Evolutionary conservation across 2,329 filamentous ascomycete genomes (phyloP), one percentile per base, ranked within the genome.

Genomic region (Nigrograna mackinnonii): DNA sequence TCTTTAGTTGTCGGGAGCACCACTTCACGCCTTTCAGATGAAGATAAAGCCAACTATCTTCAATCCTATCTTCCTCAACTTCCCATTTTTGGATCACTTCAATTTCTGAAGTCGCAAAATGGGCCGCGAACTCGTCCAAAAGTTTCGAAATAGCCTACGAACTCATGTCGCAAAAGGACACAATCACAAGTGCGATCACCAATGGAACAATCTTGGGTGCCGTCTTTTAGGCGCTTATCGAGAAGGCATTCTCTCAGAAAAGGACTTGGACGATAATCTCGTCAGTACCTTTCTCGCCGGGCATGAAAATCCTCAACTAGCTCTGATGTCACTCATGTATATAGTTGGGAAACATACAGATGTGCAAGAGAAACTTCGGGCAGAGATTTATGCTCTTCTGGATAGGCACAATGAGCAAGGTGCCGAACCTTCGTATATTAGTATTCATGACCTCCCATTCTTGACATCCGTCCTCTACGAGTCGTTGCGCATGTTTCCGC

Each of bases 401-500:
- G 43, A 49, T 18, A 35, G 31, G 3, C 26, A 51, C 14, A 46
- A 50, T n/a, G 46, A 54, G 22, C 49, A 35, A 14, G 45, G 52
- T 24, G 50, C 50, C 28, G 48, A 58, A 24, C 54, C 56, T 5
- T 43, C 45, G 1, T 58, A 60, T 31, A 16, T 39, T 11, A 45
- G 56, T 2, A 41, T 70, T 18, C 60, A 68, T 31, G 58, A 64
- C 22, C 58, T 76, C 20, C 73, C 75, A 0, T 66, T 68, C 22
- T 59, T 79, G 5, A 74, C 69, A 1, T 60, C 75, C 1, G 64
- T 74, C 18, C 59, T 78, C 16, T 71, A 74, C 47, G 76, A 79
- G 39, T 58, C 65, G 17, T 65, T 79, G 11, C 72, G 76, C 2
- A 63, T 79, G 34, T 76, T 73, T 42, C 76, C 76, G 0, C 75